Base-by-base conservation (phyloP, 2,329 filamentous ascomycete genomes). In the Colletotrichum gloeosporioides region DNA sequence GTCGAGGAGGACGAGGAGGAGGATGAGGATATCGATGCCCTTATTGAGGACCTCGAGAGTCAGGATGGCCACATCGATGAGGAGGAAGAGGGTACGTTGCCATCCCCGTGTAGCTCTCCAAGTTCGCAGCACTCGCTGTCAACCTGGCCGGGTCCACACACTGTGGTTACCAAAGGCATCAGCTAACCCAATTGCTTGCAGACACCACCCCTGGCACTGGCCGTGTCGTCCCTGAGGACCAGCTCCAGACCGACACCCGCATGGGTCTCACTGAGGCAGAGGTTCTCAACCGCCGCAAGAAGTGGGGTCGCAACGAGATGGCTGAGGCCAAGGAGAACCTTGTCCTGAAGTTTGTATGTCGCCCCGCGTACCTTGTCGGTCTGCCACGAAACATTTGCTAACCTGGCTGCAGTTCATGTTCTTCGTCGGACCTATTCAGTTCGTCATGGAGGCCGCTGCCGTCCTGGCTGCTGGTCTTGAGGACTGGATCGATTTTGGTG, bases 401-500 rank as follows among this genome's bases (percentile, higher is more conserved):
- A 62, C 39, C 25, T 34, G 6, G 16, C 31, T 15, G 15, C 34
- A 76, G 74, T 74, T 92, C 82, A 89, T 90, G 81, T 97, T 95
- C 88, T 98, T 98, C 85, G 89, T 97, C 72, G 96, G 96, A 79
- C 96, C 96, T 29, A 96, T 98, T 79, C 95, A 98, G 85, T 96
- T 96, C 86, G 95, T 98, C 84, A 98, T 98, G 95, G 95, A 96
- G 92, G 90, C 92, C 86, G 94, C 95, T 77, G 94, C 94, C 80
- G 89, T 96, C 82, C 90, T 98, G 75, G 95, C 95, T 83, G 95
- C 94, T 77, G 95, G 94, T 92, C 92, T 98, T 57, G 86, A 94
- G 86, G 94, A 97, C 82, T 98, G 95, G 95, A 94, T 98, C 79
- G 95, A 98, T 88, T 96, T 98, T 82, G 95, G 95, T 89, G 95